Evolutionary conservation across 2,329 filamentous ascomycete species (phyloP).

Genomic region (Cladosporium sp.): DNA sequence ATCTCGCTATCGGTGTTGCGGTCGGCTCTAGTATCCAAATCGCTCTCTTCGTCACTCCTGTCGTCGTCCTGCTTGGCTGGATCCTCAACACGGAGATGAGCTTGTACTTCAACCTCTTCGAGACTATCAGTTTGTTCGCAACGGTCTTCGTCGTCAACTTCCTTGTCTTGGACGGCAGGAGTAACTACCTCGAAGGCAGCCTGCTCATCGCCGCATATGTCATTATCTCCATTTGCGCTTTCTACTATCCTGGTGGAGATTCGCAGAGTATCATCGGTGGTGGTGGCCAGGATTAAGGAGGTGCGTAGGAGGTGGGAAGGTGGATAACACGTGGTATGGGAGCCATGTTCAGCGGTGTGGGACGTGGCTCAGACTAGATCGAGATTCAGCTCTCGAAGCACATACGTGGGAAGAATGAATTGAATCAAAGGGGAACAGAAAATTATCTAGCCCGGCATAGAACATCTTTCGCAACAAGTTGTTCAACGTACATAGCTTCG

Average conservation of each 20-base stretch:
- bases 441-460: too few species aligned
- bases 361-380: neutral
- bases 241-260: constrained; percentile 45
- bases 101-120: constrained; percentile 58
- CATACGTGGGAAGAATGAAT: neutral
- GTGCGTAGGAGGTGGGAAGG: too few species aligned
- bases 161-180: constrained; percentile 75
- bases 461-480: too few species aligned
- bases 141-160: constrained; percentile 83
- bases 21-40: constrained; percentile 80
- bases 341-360: too few species aligned
- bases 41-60: constrained; percentile 70
- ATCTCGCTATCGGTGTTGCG: constrained; percentile 74
- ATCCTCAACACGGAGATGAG: constrained; percentile 65
- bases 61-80: constrained; percentile 76
- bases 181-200: constrained; percentile 76
- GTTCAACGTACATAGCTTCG: too few species aligned
- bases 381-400: neutral
- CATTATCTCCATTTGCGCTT: constrained; percentile 63
- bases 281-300: constrained; percentile 1
- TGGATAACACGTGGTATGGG: too few species aligned
- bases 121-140: constrained; percentile 71
- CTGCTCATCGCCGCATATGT: constrained; percentile 72
- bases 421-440: too few species aligned
- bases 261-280: constrained; percentile 43